Evolutionary conservation across 2,329 filamentous ascomycete genomes (phyloP), one percentile per base, ranked within the genome.

Genomic region (Scolecobasidium constrictum): DNA sequence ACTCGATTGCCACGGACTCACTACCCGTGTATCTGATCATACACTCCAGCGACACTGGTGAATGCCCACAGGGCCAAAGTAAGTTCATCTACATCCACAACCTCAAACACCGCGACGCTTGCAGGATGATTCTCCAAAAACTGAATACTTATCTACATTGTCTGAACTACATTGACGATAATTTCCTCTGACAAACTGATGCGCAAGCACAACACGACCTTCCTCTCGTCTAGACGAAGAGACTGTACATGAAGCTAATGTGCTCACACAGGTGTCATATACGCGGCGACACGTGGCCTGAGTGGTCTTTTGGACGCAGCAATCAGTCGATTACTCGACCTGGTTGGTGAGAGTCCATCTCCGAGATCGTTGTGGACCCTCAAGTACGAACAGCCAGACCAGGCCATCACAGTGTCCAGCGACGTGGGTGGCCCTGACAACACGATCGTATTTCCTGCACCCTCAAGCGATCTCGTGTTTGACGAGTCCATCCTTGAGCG

Each of bases 131-230:
- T 64, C 65, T 66, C 75, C n/a, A n/a, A 66, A 63, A 66, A 71
- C 72, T 65, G 74, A 93, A 92, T 86, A 88, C 88, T 96, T 96
- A 96, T 95, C 90, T 95, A 96, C 90, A 95, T 96, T 96, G 87
- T 84, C 90, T 88, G 90, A 94, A 83, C 67, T 68, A 63, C 73
- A 74, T 82, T 94, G 88, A 93, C 79, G 87, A 92, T 74, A 72
- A 61, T 71, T 71, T 75, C 75, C 78, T 87, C 83, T 90, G 81
- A 90, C 80, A 86, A 81, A 68, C 86, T 94, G 86, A 93, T 77
- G 55, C 66, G 65, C 69, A 62, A 59, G 54, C 44, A 47, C 37
- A 43, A 43, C 37, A 48, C 42, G 22, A 38, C 26, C 35, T 46
- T 46, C 44, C 46, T n/a, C n/a, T n/a, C n/a, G n/a, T n/a, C n/a